Percentiles rank a stretch among this genome's conserved stretches.
Conservation (phyloP, 495 filamentous ascomycete species). For the Neurospora sp. region DNA sequence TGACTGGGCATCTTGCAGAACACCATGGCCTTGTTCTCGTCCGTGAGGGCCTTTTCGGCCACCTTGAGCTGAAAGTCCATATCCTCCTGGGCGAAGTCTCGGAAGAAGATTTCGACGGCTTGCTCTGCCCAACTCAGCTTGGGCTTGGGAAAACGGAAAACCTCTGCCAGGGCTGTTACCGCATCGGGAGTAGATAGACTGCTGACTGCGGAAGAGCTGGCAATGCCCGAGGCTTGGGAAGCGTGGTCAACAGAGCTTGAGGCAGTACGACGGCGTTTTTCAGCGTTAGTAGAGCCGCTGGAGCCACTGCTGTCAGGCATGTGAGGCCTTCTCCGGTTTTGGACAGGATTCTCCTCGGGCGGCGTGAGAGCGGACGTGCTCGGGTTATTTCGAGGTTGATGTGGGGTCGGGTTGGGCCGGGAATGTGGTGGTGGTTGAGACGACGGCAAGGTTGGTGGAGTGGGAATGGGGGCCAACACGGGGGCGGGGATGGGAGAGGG, state of each 20-base stretch:
- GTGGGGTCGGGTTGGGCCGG: conserved; percentile 9
- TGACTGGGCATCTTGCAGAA: conserved; percentile 40
- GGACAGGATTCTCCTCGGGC: conserved; percentile 33
- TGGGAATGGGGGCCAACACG: background rate
- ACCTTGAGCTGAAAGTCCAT: conserved; percentile 41
- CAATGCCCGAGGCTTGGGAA: background rate
- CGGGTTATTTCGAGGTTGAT: conserved; percentile 2
- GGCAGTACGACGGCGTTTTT: conserved; percentile 34
- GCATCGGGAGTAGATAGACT: conserved; percentile 1
- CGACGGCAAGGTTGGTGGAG: conserved; percentile 1
- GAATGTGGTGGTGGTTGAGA: conserved; percentile 6
- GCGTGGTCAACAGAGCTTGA: conserved; percentile 12
- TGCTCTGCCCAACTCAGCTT: conserved; percentile 34
- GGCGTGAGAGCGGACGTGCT: conserved; percentile 34
- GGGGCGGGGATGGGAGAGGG: background rate
- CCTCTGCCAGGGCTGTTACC: conserved; percentile 23
- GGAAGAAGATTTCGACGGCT: conserved; percentile 40
- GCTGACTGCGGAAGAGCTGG: conserved; percentile 14
- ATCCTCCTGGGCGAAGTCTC: conserved; percentile 37
- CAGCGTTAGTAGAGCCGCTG: conserved; percentile 8
- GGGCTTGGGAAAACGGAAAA: conserved; percentile 9
- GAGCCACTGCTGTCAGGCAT: conserved; percentile 6
- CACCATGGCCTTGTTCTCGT: conserved; percentile 43
- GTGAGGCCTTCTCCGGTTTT: conserved; percentile 24
- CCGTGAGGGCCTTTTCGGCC: conserved; percentile 39